Evolutionary conservation across 164 flowering plant genomes (phyloP).

Genomic region (Amborella trichopoda): DNA sequence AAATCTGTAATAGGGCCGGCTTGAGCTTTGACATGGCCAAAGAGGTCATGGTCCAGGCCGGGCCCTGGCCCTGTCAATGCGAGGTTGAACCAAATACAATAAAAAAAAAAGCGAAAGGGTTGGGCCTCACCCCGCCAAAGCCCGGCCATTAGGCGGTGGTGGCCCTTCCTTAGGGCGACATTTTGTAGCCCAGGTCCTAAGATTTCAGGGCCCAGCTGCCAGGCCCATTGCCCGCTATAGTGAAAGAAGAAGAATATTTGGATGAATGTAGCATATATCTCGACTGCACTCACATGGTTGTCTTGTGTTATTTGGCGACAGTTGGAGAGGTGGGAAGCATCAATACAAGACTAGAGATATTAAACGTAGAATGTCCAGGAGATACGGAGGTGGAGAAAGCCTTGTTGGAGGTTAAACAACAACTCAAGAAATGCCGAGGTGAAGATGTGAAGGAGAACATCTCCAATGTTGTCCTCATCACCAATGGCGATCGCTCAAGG

Average conservation of each 20-base stretch:
- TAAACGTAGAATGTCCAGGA: slow-evolving; percentile 44
- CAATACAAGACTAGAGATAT: slow-evolving; percentile 66
- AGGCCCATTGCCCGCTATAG: not conserved
- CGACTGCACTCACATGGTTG: not conserved
- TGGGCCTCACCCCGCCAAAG: too few species aligned
- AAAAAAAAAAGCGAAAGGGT: too few species aligned
- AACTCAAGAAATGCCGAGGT: slow-evolving; percentile 35
- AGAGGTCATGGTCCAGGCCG: too few species aligned
- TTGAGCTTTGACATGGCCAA: too few species aligned
- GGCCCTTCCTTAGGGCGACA: too few species aligned
- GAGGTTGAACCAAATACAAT: too few species aligned
- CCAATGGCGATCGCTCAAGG: slow-evolving; percentile 38
- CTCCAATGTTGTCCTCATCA: slow-evolving; percentile 35
- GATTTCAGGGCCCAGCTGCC: not conserved
- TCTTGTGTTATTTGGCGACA: slow-evolving; percentile 5
- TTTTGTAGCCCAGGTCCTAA: not conserved
- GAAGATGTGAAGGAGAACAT: slow-evolving; percentile 26
- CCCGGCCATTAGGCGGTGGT: too few species aligned
- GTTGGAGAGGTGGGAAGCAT: slow-evolving; percentile 77
- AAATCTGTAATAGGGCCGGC: too few species aligned
- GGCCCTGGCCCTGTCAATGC: too few species aligned
- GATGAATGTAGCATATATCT: too few species aligned
- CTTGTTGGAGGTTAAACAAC: slow-evolving; percentile 42
- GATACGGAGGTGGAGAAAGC: slow-evolving; percentile 52
- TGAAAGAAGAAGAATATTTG: not conserved